Evolutionary conservation across 2,329 filamentous ascomycete species (phyloP).

Genomic region (Tricladium varicosporioides): DNA sequence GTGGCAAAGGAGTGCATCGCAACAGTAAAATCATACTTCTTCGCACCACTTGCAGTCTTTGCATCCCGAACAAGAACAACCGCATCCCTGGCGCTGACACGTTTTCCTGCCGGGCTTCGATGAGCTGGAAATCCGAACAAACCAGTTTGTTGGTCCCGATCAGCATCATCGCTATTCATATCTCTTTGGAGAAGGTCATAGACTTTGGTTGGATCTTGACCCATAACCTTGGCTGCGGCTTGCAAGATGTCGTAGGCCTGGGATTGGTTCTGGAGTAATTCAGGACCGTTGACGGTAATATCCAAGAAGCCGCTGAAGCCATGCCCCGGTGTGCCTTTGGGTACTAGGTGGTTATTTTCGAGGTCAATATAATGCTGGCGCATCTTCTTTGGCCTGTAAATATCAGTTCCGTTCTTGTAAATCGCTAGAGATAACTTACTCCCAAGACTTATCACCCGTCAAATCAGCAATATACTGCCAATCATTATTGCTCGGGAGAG

Average conservation of each 20-base stretch:
- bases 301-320: slow-evolving; percentile 33
- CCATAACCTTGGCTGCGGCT: slow-evolving; percentile 16
- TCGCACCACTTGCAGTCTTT: slow-evolving; percentile 14
- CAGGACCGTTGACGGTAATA: slow-evolving; percentile 13
- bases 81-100: slow-evolving; percentile 23
- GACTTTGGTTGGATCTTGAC: slow-evolving; percentile 19
- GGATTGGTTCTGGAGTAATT: slow-evolving; percentile 11
- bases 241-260: slow-evolving; percentile 18
- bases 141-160: slow-evolving; percentile 22
- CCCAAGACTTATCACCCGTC: slow-evolving; percentile 28
- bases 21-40: slow-evolving; percentile 24
- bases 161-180: slow-evolving; percentile 23
- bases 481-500: slow-evolving; percentile 22
- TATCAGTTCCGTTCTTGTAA: not conserved
- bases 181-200: slow-evolving; percentile 20
- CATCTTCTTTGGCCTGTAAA: slow-evolving; percentile 37
- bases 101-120: slow-evolving; percentile 14
- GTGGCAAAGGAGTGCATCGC: slow-evolving; percentile 35
- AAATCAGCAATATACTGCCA: slow-evolving; percentile 24
- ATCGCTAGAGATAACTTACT: slow-evolving; percentile 3
- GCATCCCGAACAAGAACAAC: slow-evolving; percentile 26
- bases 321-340: slow-evolving; percentile 32
- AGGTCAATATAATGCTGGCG: slow-evolving; percentile 40
- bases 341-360: slow-evolving; percentile 43
- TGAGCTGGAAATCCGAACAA: slow-evolving; percentile 28